These are phyloP conservation scores for Alternaria atra DNA, from an alignment of 2,329 filamentous ascomycete species.

Conservation along the genomic window DNA sequence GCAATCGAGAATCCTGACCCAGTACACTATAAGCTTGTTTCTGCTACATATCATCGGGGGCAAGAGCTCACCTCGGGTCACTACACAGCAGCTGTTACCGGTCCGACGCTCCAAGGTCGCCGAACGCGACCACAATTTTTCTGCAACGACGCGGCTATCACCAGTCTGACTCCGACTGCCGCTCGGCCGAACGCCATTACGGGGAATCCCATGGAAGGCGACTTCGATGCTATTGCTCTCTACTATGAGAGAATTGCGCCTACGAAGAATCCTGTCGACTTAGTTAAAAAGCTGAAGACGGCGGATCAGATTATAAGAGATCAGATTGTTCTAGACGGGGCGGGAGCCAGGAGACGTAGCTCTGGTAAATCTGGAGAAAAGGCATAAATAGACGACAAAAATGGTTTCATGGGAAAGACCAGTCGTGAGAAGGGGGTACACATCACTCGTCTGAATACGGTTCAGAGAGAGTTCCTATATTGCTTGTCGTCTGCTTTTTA, in stretches of 20 bases:
- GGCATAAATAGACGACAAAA: neutral
- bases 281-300: neutral
- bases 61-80: neutral
- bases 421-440: neutral
- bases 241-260: neutral
- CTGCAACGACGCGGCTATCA: neutral
- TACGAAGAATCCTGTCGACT: neutral
- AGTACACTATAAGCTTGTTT: slow-evolving; percentile 1
- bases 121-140: neutral
- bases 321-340: neutral
- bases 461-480: neutral
- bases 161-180: neutral
- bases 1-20: neutral
- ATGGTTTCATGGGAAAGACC: neutral
- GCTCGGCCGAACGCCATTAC: neutral
- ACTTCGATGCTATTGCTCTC: neutral
- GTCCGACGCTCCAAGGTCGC: neutral
- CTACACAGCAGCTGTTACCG: slow-evolving; percentile 2
- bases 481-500: neutral
- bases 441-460: neutral
- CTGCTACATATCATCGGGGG: neutral
- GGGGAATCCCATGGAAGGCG: neutral
- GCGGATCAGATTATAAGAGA: neutral
- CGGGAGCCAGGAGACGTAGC: neutral
- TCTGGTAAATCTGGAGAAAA: neutral